phyloP scores from a whole-genome alignment of 2,329 filamentous ascomycete species.

The Apiospora koreana region DNA sequence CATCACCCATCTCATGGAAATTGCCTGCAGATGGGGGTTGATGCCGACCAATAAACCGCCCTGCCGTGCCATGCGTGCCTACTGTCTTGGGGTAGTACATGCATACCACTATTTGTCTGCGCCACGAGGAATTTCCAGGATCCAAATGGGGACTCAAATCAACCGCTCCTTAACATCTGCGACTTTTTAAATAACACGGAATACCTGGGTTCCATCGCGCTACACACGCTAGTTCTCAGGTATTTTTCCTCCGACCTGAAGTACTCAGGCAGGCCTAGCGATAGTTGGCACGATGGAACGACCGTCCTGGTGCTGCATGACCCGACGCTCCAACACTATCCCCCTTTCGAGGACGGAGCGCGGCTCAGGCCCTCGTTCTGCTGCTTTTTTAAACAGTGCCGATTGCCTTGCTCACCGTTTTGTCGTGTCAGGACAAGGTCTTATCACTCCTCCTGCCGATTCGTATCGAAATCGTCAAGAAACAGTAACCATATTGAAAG shows the following conservation, averaged over 20 bases:
- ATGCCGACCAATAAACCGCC: neutral
- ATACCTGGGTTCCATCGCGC: slow-evolving; percentile 1
- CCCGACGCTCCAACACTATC: slow-evolving; percentile 1
- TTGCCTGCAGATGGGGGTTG: slow-evolving; percentile 1
- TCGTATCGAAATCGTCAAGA: neutral
- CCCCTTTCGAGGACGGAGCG: neutral
- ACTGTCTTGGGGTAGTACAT: slow-evolving; percentile 5
- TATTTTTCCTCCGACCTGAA: neutral
- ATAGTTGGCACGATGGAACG: slow-evolving; percentile 8
- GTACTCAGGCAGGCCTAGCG: neutral
- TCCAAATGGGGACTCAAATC: slow-evolving; percentile 6
- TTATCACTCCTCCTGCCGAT: neutral
- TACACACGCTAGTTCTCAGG: slow-evolving; percentile 2
- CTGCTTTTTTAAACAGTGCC: neutral
- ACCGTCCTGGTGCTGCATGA: slow-evolving; percentile 1
- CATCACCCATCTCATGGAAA: slow-evolving; percentile 7
- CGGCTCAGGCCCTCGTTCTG: slow-evolving; percentile 1
- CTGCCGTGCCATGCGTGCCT: neutral
- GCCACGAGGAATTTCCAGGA: neutral
- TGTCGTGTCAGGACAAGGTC: neutral
- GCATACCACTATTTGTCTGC: neutral
- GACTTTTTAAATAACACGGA: slow-evolving; percentile 2
- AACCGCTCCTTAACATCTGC: neutral
- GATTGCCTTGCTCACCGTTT: neutral
- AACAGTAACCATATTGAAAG: neutral